Base-by-base conservation (phyloP, 768 basidiomycete genomes). In the Tulasnella sp. region DNA sequence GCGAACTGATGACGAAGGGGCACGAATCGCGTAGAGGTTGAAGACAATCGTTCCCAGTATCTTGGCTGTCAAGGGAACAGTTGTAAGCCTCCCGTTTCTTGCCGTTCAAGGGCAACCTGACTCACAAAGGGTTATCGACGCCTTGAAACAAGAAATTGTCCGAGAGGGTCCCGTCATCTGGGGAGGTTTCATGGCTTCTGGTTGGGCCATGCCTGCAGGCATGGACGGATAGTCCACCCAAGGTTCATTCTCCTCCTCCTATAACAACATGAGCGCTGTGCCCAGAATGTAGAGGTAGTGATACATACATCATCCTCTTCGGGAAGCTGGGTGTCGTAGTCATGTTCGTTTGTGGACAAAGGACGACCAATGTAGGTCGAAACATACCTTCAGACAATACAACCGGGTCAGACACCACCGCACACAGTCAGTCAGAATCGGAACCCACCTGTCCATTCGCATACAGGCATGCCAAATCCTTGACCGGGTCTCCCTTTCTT, bases 401-500 rank as follows among this genome's bases (percentile, higher is more conserved):
- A n/a, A n/a, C n/a, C n/a, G n/a, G 31, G 32, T 32, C 39, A 43
- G 17, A 41, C n/a, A 15, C 35, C 0, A 14, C 29, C 48, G 19
- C 12, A 17, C 17, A 58, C 3, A 34, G 32, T 15, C 25, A 57
- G 17, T 11, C 55, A 19, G 6, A 31, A 7, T 15, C 15, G 1
- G 15, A 6, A 41, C 59, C 14, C 14, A 62, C 53, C 42, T 49
- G 45, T 67, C 67, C 46, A 69, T 49, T 37, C 64, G 60, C 48
- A 68, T 49, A 32, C 63, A 63, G 11, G 59, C 61, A 64, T 64
- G 65, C 69, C 68, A 69, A 12, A 66, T 59, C 9, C 67, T 58
- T 36, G 45, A 48, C 17, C 67, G 52, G 12, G 62, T 62, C 61
- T 67, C 63, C 59, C 65, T 67, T 61, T 69, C 68, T 45, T 65